Conservation (phyloP, 2,329 filamentous ascomycete genomes). For the Trichoderma sp. region DNA sequence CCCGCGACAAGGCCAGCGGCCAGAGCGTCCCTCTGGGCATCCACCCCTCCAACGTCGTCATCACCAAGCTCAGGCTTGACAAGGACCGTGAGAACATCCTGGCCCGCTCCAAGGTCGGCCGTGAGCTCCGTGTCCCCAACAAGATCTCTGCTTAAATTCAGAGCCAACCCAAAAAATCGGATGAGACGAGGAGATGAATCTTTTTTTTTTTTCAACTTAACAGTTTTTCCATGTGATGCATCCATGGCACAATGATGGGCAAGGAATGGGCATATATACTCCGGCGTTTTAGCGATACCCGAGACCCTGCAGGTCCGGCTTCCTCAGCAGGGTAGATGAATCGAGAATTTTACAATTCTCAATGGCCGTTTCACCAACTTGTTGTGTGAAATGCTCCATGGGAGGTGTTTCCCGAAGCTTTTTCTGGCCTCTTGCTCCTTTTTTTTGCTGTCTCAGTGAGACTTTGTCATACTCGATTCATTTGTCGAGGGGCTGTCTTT, state of each 20-base stretch:
- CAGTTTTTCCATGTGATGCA: slow-evolving; percentile 20
- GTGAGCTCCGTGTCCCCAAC: slow-evolving; percentile 71
- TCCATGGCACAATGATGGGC: slow-evolving; percentile 23
- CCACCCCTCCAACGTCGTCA: slow-evolving; percentile 93
- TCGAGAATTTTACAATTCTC: slow-evolving; percentile 49
- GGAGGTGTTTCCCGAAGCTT: slow-evolving; percentile 68
- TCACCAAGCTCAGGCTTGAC: slow-evolving; percentile 98
- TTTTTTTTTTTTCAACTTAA: slow-evolving; percentile 1
- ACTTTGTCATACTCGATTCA: slow-evolving; percentile 12
- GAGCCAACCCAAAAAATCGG: slow-evolving; percentile 22
- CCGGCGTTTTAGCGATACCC: slow-evolving; percentile 37
- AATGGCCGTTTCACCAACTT: slow-evolving; percentile 69
- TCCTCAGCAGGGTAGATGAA: slow-evolving; percentile 41
- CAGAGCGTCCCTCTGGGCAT: slow-evolving; percentile 93
- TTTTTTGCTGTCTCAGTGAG: slow-evolving; percentile 12
- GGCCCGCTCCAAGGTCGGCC: slow-evolving; percentile 77
- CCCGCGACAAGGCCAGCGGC: slow-evolving; percentile 95
- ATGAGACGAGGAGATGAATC: slow-evolving; percentile 21
- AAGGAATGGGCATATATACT: slow-evolving; percentile 38
- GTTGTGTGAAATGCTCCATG: slow-evolving; percentile 67
- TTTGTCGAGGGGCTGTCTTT: slow-evolving; percentile 13
- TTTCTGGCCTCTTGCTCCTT: slow-evolving; percentile 20
- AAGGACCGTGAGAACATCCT: slow-evolving; percentile 90
- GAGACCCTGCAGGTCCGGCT: slow-evolving; percentile 31
- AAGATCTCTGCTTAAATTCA: slow-evolving; percentile 52